Evolutionary conservation across 164 flowering plant genomes (phyloP).

Genomic region (Protea cynaroides): DNA sequence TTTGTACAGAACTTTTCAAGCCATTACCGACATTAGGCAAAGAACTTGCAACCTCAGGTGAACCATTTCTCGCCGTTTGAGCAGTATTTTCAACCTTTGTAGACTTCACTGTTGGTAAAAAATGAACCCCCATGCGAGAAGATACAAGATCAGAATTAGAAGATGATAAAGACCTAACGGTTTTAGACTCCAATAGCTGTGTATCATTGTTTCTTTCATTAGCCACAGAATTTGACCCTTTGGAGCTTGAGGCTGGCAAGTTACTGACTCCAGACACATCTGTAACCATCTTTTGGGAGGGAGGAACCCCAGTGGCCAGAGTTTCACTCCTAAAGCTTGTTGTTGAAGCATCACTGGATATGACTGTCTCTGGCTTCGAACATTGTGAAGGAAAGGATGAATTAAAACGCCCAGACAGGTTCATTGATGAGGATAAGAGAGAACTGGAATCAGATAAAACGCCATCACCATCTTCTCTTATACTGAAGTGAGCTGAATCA

Average conservation of each 20-base stretch:
- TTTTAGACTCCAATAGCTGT: slow-evolving; percentile 20
- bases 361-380: slow-evolving; percentile 10
- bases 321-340: slow-evolving; percentile 8
- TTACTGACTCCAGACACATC: slow-evolving; percentile 8
- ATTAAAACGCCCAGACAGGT: slow-evolving; percentile 18
- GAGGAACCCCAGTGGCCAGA: slow-evolving; percentile 14
- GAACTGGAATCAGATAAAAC: slow-evolving; percentile 24
- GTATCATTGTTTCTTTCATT: slow-evolving; percentile 12
- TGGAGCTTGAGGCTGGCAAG: slow-evolving; percentile 12
- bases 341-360: slow-evolving; percentile 15
- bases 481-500: slow-evolving; percentile 15
- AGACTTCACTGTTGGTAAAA: slow-evolving; percentile 19
- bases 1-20: slow-evolving; percentile 49
- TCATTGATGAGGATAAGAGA: slow-evolving; percentile 24
- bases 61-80: slow-evolving; percentile 7
- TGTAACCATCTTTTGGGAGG: slow-evolving; percentile 9
- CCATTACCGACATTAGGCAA: slow-evolving; percentile 33
- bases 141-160: slow-evolving; percentile 19
- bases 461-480: slow-evolving; percentile 15
- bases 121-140: slow-evolving; percentile 15
- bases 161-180: slow-evolving; percentile 16
- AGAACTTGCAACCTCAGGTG: slow-evolving; percentile 20
- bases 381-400: slow-evolving; percentile 14
- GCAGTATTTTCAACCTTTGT: slow-evolving; percentile 19
- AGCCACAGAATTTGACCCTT: slow-evolving; percentile 15